These are phyloP conservation scores for Dimargaris xerosporica DNA, from an alignment of 192 early-diverging fungal species.

Conservation along the genomic window DNA sequence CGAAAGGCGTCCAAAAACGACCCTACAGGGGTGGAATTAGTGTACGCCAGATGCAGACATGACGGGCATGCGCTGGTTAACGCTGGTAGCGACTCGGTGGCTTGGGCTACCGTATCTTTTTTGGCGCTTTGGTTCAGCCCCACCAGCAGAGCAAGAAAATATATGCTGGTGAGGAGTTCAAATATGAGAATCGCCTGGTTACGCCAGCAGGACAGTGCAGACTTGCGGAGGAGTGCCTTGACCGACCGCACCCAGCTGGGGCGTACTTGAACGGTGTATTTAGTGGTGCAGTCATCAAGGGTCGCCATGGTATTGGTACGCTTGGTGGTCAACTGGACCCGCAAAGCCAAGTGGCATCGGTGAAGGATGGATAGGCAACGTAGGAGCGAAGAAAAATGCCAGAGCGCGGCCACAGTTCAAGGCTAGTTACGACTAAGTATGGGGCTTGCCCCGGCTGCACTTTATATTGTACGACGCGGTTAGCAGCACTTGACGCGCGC, in stretches of 20 bases:
- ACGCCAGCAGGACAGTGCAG: neutral
- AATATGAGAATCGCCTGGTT: neutral
- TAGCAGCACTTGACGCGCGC: too few species aligned
- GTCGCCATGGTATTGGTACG: too few species aligned
- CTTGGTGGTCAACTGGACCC: too few species aligned
- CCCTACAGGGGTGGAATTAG: neutral
- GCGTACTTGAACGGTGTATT: too few species aligned
- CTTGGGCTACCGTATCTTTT: neutral
- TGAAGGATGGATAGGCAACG: too few species aligned
- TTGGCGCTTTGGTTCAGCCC: neutral
- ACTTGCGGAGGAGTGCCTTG: neutral
- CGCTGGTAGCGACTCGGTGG: neutral
- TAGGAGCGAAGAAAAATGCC: too few species aligned
- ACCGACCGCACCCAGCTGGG: constrained; percentile 1
- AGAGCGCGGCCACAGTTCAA: too few species aligned
- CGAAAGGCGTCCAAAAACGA: neutral
- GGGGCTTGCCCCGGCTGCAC: too few species aligned
- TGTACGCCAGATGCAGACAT: constrained; percentile 3
- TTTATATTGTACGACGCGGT: too few species aligned
- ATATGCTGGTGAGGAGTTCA: neutral
- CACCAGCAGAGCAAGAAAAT: constrained; percentile 3
- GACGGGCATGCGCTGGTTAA: neutral
- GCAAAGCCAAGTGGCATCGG: too few species aligned
- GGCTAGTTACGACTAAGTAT: too few species aligned
- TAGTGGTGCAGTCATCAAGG: too few species aligned